Conservation (phyloP, 768 basidiomycete species). For the Podaxis mareebaensis region DNA sequence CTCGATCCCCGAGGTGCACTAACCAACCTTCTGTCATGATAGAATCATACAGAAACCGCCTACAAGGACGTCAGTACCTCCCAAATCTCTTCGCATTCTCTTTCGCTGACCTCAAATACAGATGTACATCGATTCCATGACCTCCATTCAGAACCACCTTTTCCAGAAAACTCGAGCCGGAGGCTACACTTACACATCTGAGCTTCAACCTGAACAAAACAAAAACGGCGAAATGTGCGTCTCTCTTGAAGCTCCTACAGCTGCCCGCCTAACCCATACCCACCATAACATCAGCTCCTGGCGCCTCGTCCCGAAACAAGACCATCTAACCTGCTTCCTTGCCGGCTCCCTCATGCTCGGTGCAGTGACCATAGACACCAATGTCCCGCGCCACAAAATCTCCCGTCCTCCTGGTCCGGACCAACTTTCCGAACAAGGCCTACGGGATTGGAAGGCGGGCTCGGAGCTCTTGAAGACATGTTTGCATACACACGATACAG, state of each 20-base stretch:
- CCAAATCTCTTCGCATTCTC: background rate
- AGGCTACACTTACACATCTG: constrained; percentile 76
- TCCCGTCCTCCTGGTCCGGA: constrained; percentile 68
- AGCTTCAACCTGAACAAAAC: constrained; percentile 65
- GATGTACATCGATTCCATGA: constrained; percentile 92
- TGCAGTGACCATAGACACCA: constrained; percentile 66
- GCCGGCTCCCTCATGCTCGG: constrained; percentile 92
- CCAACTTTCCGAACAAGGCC: constrained; percentile 60
- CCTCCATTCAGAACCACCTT: constrained; percentile 74
- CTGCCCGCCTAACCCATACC: background rate
- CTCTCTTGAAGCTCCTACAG: background rate
- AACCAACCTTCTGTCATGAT: background rate
- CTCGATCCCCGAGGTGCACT: background rate
- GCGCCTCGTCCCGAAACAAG: constrained; percentile 85
- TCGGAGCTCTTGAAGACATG: constrained; percentile 85
- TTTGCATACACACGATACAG: constrained; percentile 80
- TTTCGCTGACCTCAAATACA: constrained; percentile 28
- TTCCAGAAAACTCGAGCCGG: constrained; percentile 61
- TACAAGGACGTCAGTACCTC: constrained; percentile 23
- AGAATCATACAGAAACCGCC: constrained; percentile 66
- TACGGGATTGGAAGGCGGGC: constrained; percentile 82
- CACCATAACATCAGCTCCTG: constrained; percentile 49
- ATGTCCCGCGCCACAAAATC: constrained; percentile 40
- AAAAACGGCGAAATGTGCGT: constrained; percentile 39
- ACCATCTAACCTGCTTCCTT: constrained; percentile 95